Evolutionary conservation across 2,329 filamentous ascomycete genomes (phyloP).

Genomic region (Cercospora beticola): DNA sequence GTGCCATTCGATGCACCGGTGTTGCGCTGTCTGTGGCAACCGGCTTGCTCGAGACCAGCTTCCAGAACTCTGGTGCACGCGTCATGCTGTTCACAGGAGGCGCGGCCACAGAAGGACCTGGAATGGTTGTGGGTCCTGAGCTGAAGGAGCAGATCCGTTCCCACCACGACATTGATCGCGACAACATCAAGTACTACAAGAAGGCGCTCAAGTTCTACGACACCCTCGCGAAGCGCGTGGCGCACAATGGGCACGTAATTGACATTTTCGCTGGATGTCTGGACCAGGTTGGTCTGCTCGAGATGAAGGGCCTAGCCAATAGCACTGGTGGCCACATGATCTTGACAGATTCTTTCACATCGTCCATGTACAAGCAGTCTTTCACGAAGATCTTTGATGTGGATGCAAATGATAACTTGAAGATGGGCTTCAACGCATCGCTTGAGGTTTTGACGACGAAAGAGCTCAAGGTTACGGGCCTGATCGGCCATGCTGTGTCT

Average conservation of each 20-base stretch:
- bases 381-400: conserved; percentile 97
- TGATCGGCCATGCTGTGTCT: conserved; percentile 95
- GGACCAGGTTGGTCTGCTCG: conserved; percentile 92
- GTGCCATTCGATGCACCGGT: conserved; percentile 86
- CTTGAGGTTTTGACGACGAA: conserved; percentile 96
- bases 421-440: conserved; percentile 98
- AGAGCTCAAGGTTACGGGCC: conserved; percentile 93
- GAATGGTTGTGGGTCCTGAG: conserved; percentile 94
- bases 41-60: conserved; percentile 87
- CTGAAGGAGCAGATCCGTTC: conserved; percentile 94
- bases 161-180: conserved; percentile 96
- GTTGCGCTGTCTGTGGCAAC: conserved; percentile 95
- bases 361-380: conserved; percentile 98
- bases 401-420: conserved; percentile 86
- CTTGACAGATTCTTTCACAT: conserved; percentile 95
- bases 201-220: conserved; percentile 99
- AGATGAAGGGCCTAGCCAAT: conserved; percentile 97
- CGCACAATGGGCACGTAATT: conserved; percentile 95
- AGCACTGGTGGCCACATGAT: conserved; percentile 98
- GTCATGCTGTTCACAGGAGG: conserved; percentile 98
- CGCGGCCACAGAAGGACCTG: conserved; percentile 90
- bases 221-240: conserved; percentile 84
- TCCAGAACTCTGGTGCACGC: conserved; percentile 89
- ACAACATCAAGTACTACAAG: conserved; percentile 99
- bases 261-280: conserved; percentile 97